Base-by-base conservation (phyloP, 2,329 filamentous ascomycete species). In the Botrytis aclada region DNA sequence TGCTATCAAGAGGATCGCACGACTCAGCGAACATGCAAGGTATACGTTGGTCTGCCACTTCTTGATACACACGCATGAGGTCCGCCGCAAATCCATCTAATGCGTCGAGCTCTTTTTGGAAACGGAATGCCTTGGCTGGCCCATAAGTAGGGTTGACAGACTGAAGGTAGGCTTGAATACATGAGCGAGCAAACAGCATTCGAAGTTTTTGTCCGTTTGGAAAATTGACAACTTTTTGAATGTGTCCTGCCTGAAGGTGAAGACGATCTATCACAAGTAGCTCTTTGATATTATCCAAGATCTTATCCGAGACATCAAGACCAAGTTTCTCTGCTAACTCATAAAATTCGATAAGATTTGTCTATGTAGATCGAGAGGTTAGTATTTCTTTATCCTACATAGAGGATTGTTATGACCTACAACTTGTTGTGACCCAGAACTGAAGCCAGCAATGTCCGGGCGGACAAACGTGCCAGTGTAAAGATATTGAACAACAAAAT, bases 401-500 rank as follows among this genome's bases (percentile, higher is more conserved):
- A 6, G 14, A 16, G 4, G 18, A 0, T 34, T 7, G 12, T 51
- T 12, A 6, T 39, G 67, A 14, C 75, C 34, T 5, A 73, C 66
- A 41, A 75, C n/a, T 18, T 72, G 63, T 29, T 69, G 70, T 56
- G 34, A 29, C 14, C 47, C 47, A 25, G 25, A 56, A 29, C 8
- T 20, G 2, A 20, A 56, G 16, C 8, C 25, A 7, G 34, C 18
- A 12, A 67, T 56, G 20, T 25, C 39, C 7, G 34, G 34, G 34
- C 45, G 39, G 18, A 67, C 47, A 25, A 67, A 56, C 18, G 34
- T 41, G 41, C 65, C 65, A n/a, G 60, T 54, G 41, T 74, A 75
- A 18, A 77, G 71, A 70, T 74, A 76, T 47, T 73, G 72, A 14
- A 74, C 29, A 25, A 67, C 63, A 20, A 73, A 60, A 14, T 74